A percentile compares a stretch with the other conserved stretches of the same genome.
Evolutionary conservation across 495 filamentous ascomycete species (phyloP).

Genomic region (Articulospora tetracladia): DNA sequence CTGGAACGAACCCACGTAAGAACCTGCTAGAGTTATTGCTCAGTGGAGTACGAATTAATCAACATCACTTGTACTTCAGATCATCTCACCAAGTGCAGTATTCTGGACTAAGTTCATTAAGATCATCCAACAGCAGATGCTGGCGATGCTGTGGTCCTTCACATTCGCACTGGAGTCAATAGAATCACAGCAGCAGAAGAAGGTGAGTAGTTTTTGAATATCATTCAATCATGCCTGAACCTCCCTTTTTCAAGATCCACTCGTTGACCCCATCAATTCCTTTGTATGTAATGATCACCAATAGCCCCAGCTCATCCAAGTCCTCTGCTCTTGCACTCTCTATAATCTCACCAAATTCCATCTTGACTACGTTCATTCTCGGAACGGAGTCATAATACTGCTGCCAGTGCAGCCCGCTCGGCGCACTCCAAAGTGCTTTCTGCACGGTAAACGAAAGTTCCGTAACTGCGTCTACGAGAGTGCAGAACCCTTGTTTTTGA

Average conservation of each 20-base stretch:
- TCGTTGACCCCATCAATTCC: conserved; percentile 31
- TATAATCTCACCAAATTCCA: conserved; percentile 31
- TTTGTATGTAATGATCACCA: conserved; percentile 35
- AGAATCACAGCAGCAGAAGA: too few relatives aligned
- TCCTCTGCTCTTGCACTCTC: conserved; percentile 31
- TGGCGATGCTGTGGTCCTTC: too few relatives aligned
- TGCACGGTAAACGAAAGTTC: conserved; percentile 21
- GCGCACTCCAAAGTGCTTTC: conserved; percentile 37
- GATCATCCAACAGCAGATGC: too few relatives aligned
- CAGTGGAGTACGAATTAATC: too few relatives aligned
- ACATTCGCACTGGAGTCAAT: too few relatives aligned
- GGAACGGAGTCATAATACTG: conserved; percentile 35
- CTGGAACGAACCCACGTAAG: too few relatives aligned
- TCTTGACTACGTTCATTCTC: conserved; percentile 32
- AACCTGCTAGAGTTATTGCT: too few relatives aligned
- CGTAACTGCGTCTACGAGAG: background rate
- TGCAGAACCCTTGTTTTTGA: conserved; percentile 16
- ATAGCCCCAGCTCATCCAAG: conserved; percentile 39
- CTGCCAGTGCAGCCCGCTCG: conserved; percentile 35
- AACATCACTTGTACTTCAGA: too few relatives aligned
- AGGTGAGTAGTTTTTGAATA: too few relatives aligned
- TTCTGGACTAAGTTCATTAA: too few relatives aligned
- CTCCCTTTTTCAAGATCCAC: conserved; percentile 7
- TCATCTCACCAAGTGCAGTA: too few relatives aligned
- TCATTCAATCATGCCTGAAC: conserved; percentile 1